phyloP scores from a whole-genome alignment of 1,284 basidiomycete species.

The Naganishia sp. region DNA sequence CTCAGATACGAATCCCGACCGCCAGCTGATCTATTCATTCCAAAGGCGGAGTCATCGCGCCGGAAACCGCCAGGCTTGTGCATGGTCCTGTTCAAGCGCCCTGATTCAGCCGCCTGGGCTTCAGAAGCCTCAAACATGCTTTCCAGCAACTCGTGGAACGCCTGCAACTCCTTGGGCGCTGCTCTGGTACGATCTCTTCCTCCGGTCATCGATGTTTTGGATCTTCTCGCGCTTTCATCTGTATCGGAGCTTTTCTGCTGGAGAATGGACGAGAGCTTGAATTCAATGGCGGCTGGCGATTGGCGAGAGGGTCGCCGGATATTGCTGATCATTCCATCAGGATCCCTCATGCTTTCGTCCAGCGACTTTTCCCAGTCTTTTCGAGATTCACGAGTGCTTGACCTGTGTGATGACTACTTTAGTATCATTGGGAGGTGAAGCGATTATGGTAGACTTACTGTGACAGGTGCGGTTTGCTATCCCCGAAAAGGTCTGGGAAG shows the following conservation, averaged over 20 bases:
- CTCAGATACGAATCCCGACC: conserved; percentile 20
- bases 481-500: conserved; percentile 25
- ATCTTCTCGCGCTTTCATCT: too few species aligned
- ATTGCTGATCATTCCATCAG: not conserved
- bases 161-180: conserved; percentile 16
- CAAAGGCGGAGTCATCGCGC: not conserved
- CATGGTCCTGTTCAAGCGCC: not conserved
- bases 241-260: not conserved
- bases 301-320: not conserved
- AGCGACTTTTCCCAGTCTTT: conserved; percentile 11
- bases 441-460: not conserved
- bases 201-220: not conserved
- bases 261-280: conserved; percentile 19
- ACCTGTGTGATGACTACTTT: not conserved
- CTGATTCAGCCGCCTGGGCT: conserved; percentile 9
- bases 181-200: conserved; percentile 15
- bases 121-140: conserved; percentile 27
- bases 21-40: not conserved
- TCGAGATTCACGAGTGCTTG: not conserved
- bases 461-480: not conserved
- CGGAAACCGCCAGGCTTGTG: not conserved
- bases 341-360: conserved; percentile 7
- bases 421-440: not conserved
- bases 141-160: conserved; percentile 25
- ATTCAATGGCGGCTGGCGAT: not conserved